Evolutionary conservation across 345 rosid genomes (phyloP), one percentile per base, ranked within the genome.

Genomic region (Clausena lansium): DNA sequence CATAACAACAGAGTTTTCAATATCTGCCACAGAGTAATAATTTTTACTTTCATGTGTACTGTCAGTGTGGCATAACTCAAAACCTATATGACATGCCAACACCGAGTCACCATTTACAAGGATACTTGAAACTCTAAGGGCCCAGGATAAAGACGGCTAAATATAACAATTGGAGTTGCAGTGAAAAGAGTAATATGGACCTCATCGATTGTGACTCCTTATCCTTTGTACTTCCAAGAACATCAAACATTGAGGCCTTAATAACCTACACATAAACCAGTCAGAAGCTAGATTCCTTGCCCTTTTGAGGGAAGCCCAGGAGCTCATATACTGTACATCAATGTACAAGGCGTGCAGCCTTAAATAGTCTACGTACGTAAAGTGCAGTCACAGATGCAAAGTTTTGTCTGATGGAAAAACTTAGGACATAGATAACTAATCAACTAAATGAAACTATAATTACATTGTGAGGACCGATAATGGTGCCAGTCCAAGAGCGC

Each of bases 401-500:
- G 25, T 57, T 55, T 73, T n/a, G 32, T 19, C 68, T 25, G 27
- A 70, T 17, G 67, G 66, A 74, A 27, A 47, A 64, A 32, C 50
- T 30, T 6, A n/a, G 71, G 71, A 32, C 55, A 71, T 19, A 47
- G 4, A n/a, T 41, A 15, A 67, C 52, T 69, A 36, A n/a, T 60
- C 67, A 4, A 54, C 76, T 39, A 76, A 65, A 75, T 9, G 73
- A 57, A 52, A 0, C 78, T 79, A 76, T 54, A 79, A 77, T 86
- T 91, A 91, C 98, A 87, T 93, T 93, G 88, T 89, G 96, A 70
- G 94, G 96, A 82, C 98, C 98, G 60, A 93, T 93, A 80, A 93
- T 82, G 27, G 98, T 93, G 79, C 98, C 98, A 75, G 98, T 93
- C 98, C 98, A 93, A 36, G 98, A 91, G 73, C 91, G 94, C 98